These are phyloP conservation scores for Effrenium voratum DNA, from an alignment of 73 alveolate genomes.

Conservation along the genomic window DNA sequence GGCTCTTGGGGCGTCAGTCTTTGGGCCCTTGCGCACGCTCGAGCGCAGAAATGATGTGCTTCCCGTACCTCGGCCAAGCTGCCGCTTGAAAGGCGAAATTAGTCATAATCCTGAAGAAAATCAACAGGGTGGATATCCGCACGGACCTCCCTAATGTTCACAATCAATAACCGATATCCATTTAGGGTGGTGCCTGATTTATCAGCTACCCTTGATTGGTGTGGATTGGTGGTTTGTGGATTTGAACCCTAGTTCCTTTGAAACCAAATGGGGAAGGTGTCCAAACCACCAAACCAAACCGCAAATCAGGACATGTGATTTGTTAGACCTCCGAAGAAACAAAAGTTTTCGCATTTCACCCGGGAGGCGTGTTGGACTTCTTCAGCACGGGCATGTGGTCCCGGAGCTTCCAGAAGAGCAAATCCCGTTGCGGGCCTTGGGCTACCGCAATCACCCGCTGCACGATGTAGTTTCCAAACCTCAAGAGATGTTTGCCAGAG, in stretches of 20 bases:
- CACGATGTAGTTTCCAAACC: slow-evolving; percentile 93
- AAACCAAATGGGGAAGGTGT: too few species aligned
- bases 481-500: too few species aligned
- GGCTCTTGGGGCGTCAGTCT: slow-evolving; percentile 59
- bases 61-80: slow-evolving; percentile 45
- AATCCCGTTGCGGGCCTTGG: slow-evolving; percentile 87
- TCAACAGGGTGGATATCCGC: too few species aligned
- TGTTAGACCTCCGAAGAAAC: neutral
- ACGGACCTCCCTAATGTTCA: too few species aligned
- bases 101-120: neutral
- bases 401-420: slow-evolving; percentile 62
- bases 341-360: neutral
- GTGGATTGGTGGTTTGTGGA: too few species aligned
- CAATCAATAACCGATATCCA: too few species aligned
- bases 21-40: slow-evolving; percentile 86
- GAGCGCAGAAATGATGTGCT: slow-evolving; percentile 93
- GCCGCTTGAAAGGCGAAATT: neutral
- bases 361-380: slow-evolving; percentile 88
- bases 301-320: too few species aligned
- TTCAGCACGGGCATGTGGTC: slow-evolving; percentile 88
- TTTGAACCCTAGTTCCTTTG: too few species aligned
- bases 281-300: too few species aligned
- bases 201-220: too few species aligned
- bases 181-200: too few species aligned
- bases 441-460: slow-evolving; percentile 87